These are phyloP conservation scores for Stephania japonica DNA, from an alignment of 164 flowering plant species.

Conservation along the genomic window DNA sequence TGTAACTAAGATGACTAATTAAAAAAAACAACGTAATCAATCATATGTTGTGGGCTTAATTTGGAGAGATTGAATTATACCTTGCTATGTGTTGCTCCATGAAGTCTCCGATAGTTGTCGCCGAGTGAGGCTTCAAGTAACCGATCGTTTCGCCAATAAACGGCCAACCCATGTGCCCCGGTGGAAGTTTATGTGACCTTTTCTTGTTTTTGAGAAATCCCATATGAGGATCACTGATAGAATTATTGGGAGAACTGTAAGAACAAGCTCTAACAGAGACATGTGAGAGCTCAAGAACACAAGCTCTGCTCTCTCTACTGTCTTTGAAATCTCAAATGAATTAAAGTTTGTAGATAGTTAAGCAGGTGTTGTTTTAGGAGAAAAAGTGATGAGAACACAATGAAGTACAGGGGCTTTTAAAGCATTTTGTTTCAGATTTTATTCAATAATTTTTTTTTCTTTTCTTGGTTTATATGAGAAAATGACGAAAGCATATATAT, in stretches of 20 bases:
- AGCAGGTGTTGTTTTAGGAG: not conserved
- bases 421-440: not conserved
- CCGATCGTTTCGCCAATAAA: conserved; percentile 79
- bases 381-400: not conserved
- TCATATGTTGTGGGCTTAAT: not conserved
- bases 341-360: not conserved
- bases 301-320: not conserved
- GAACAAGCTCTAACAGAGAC: conserved; percentile 42
- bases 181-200: conserved; percentile 52
- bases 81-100: conserved; percentile 87
- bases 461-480: not conserved
- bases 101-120: conserved; percentile 67
- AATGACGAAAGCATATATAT: conserved; percentile 2
- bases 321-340: not conserved
- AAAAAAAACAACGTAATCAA: not conserved
- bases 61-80: conserved; percentile 25
- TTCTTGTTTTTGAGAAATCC: conserved; percentile 33
- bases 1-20: not conserved
- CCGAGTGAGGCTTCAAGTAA: conserved; percentile 70
- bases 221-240: conserved; percentile 31
- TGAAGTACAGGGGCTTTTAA: not conserved
- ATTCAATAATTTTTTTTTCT: not conserved
- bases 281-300: conserved; percentile 17
- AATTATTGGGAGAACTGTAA: conserved; percentile 39
- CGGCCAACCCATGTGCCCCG: conserved; percentile 85